phyloP scores from a whole-genome alignment of 2,329 filamentous ascomycete species.

The Rhinocladiella mackenziei region DNA sequence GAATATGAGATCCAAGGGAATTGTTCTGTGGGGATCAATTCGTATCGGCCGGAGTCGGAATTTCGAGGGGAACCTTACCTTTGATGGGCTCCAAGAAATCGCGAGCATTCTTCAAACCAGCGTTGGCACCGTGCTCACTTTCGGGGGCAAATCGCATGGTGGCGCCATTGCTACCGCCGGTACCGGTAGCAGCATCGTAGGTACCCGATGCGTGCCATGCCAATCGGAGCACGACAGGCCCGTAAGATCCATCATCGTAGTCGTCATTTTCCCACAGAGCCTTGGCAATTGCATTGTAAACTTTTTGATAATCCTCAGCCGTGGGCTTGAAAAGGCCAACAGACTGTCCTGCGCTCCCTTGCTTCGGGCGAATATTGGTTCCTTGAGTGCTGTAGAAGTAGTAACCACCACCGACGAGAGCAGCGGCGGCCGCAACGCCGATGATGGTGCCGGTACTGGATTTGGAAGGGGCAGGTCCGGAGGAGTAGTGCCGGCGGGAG shows the following conservation, averaged over 20 bases:
- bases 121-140: slow-evolving; percentile 86
- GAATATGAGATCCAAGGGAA: slow-evolving; percentile 97
- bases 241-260: slow-evolving; percentile 95
- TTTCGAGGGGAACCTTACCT: slow-evolving; percentile 47
- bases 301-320: slow-evolving; percentile 87
- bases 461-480: slow-evolving; percentile 55
- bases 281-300: slow-evolving; percentile 82
- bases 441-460: slow-evolving; percentile 52
- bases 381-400: slow-evolving; percentile 46
- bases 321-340: slow-evolving; percentile 65
- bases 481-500: slow-evolving; percentile 75
- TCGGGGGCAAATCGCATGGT: slow-evolving; percentile 96
- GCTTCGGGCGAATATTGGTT: slow-evolving; percentile 43
- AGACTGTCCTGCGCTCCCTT: slow-evolving; percentile 35
- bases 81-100: slow-evolving; percentile 93
- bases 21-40: slow-evolving; percentile 51
- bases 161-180: slow-evolving; percentile 90
- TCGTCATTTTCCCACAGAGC: slow-evolving; percentile 83
- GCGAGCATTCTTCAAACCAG: slow-evolving; percentile 77
- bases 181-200: slow-evolving; percentile 80
- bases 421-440: slow-evolving; percentile 55
- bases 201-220: slow-evolving; percentile 95
- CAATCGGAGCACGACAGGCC: slow-evolving; percentile 81
- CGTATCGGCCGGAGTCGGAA: neutral
- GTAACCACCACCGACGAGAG: slow-evolving; percentile 64